These are phyloP conservation scores for Ascochyta clinopodiicola DNA, from an alignment of 2,329 filamentous ascomycete species.

Conservation along the genomic window DNA sequence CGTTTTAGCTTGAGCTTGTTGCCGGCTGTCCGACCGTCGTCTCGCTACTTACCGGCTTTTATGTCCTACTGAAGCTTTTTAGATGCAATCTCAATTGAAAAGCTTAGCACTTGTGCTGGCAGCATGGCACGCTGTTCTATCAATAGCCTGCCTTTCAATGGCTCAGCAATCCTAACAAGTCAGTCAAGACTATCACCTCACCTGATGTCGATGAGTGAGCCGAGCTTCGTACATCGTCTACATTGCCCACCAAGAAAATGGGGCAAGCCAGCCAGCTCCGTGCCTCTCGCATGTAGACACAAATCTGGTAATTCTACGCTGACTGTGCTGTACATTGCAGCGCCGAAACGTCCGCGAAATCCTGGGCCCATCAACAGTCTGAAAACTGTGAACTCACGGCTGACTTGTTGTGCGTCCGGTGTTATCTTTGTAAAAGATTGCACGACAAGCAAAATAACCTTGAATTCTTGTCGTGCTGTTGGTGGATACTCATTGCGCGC, in stretches of 20 bases:
- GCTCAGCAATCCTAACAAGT: not conserved
- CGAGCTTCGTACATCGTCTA: constrained; percentile 6
- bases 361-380: not conserved
- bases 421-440: constrained; percentile 4
- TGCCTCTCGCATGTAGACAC: not conserved
- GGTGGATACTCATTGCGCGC: not conserved
- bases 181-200: constrained; percentile 3
- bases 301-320: constrained; percentile 4
- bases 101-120: constrained; percentile 6
- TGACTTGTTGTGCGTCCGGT: constrained; percentile 3
- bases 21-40: not conserved
- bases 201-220: constrained; percentile 5
- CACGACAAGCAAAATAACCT: not conserved
- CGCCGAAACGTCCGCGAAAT: not conserved
- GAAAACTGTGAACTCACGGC: not conserved
- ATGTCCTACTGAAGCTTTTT: not conserved
- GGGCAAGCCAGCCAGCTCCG: not conserved
- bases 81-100: not conserved
- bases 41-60: not conserved
- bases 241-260: not conserved
- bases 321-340: constrained; percentile 12
- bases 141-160: not conserved
- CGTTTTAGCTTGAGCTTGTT: not conserved
- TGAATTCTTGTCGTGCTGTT: not conserved
- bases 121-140: constrained; percentile 1